phyloP scores from a whole-genome alignment of 1,284 basidiomycete genomes.

The Rhodotorula glutinis region DNA sequence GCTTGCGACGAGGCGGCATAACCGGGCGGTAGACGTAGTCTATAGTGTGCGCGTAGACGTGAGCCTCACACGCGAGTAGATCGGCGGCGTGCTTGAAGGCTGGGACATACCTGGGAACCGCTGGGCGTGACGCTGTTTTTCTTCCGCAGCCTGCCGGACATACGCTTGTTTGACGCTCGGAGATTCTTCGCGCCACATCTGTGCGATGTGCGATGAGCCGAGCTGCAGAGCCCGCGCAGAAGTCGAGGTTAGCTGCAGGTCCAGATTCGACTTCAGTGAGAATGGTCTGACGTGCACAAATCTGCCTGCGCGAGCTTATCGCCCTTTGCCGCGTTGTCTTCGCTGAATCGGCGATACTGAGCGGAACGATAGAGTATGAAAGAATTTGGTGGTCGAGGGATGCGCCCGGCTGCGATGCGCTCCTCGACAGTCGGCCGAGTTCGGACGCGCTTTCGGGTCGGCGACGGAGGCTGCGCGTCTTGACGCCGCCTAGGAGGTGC shows the following conservation, averaged over 20 bases:
- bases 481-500: neutral
- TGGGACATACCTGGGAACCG: constrained; percentile 4
- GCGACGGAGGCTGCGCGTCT: neutral
- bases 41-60: no score
- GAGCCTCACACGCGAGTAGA: no score
- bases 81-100: no score
- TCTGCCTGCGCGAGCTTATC: neutral
- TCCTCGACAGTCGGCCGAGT: neutral
- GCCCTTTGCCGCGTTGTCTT: neutral
- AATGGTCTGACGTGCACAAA: neutral
- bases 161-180: neutral
- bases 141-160: neutral
- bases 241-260: no score
- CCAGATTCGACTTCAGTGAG: no score
- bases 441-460: neutral
- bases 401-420: neutral
- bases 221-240: no score
- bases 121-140: neutral
- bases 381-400: constrained; percentile 10
- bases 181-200: constrained; percentile 8
- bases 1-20: no score
- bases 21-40: no score
- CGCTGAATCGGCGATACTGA: neutral
- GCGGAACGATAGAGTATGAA: constrained; percentile 20
- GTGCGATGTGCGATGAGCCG: constrained; percentile 6